Conservation (phyloP, 2,329 filamentous ascomycete species). For the Dothideomycetes sp. region DNA sequence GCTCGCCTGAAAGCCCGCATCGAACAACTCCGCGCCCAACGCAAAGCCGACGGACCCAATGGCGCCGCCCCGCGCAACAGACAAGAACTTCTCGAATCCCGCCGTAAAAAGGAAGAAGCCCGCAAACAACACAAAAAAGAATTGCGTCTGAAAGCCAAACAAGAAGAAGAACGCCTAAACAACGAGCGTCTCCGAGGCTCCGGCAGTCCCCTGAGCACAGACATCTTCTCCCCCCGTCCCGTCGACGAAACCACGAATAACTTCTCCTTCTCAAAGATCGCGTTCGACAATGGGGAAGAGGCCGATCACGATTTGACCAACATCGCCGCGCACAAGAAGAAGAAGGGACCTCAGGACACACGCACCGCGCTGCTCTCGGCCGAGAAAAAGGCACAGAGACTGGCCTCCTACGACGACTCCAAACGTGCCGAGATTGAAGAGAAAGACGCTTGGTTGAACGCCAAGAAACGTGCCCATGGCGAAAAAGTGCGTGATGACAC, state of each 20-base stretch:
- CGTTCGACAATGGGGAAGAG: conserved; percentile 76
- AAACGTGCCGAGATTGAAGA: conserved; percentile 83
- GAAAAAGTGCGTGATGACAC: conserved; percentile 85
- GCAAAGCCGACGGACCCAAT: conserved; percentile 78
- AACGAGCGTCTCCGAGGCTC: conserved; percentile 49
- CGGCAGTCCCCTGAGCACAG: conserved; percentile 45
- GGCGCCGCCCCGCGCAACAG: conserved; percentile 76
- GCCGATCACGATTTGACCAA: conserved; percentile 60
- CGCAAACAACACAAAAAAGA: conserved; percentile 86
- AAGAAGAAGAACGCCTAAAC: conserved; percentile 61
- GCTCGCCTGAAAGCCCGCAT: conserved; percentile 74
- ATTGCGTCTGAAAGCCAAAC: conserved; percentile 63
- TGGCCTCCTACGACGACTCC: conserved; percentile 64
- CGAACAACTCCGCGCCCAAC: conserved; percentile 70
- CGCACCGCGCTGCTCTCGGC: conserved; percentile 78
- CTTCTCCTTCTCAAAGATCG: conserved; percentile 85
- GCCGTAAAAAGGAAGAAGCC: conserved; percentile 77
- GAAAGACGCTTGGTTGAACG: conserved; percentile 90
- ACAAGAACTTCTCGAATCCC: conserved; percentile 83
- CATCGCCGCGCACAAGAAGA: conserved; percentile 56
- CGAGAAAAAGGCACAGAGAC: conserved; percentile 74
- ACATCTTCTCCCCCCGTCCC: conserved; percentile 38
- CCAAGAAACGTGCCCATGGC: conserved; percentile 78
- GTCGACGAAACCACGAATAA: conserved; percentile 49
- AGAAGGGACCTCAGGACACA: conserved; percentile 74